Evolutionary conservation across 2,329 filamentous ascomycete species (phyloP).

Genomic region (Ophiostoma perfectum): DNA sequence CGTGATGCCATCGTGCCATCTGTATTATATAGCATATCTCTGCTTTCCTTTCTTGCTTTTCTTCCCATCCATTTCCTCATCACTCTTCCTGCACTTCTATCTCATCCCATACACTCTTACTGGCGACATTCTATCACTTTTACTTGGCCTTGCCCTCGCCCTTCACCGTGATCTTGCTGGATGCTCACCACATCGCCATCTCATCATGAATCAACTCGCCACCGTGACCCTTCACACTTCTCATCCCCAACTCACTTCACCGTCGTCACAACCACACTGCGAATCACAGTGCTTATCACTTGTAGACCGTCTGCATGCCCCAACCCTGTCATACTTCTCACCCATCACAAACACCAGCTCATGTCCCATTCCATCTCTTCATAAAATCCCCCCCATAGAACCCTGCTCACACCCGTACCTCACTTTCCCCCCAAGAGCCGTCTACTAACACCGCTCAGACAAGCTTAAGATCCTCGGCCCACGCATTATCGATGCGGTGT

Average conservation of each 20-base stretch:
- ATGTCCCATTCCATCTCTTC: background rate
- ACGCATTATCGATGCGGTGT: slow-evolving; percentile 15
- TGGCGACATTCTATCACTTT: too few species aligned
- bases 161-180: too few species aligned
- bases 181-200: too few species aligned
- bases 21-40: background rate
- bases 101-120: background rate
- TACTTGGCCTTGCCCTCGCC: too few species aligned
- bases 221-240: too few species aligned
- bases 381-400: background rate
- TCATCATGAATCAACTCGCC: too few species aligned
- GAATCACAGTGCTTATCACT: background rate
- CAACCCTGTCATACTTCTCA: background rate
- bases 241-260: too few species aligned
- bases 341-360: background rate
- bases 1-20: background rate
- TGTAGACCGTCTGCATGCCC: background rate
- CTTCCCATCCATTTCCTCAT: background rate
- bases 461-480: background rate
- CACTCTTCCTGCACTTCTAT: background rate
- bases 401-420: too few species aligned
- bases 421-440: background rate
- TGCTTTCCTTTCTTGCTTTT: background rate
- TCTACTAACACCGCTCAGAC: background rate
- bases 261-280: background rate